These are phyloP conservation scores for Colletotrichum chrysophilum DNA, from an alignment of 2,329 filamentous ascomycete genomes.

Conservation along the genomic window DNA sequence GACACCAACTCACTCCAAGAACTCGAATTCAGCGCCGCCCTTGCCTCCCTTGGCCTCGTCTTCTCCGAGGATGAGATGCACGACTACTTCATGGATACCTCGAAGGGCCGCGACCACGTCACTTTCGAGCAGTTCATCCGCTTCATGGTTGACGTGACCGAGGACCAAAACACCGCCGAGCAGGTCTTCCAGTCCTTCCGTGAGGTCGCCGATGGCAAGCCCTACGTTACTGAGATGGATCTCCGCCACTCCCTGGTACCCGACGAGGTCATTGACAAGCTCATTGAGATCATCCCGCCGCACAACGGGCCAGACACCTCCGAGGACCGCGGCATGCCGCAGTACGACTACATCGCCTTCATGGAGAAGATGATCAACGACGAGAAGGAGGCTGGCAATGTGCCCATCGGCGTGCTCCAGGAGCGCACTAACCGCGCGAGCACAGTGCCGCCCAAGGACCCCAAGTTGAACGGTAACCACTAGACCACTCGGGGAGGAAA, in stretches of 20 bases:
- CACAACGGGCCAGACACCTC: constrained; percentile 87
- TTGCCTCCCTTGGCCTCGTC: constrained; percentile 93
- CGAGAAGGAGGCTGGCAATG: constrained; percentile 32
- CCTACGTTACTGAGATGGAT: constrained; percentile 98
- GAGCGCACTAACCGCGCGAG: constrained; percentile 38
- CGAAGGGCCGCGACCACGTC: constrained; percentile 77
- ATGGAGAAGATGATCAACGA: constrained; percentile 84
- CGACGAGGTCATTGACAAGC: constrained; percentile 94
- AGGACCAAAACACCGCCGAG: constrained; percentile 98
- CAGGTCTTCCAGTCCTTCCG: constrained; percentile 98
- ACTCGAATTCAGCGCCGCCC: constrained; percentile 92
- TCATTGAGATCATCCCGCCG: constrained; percentile 83
- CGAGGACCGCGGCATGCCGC: constrained; percentile 81
- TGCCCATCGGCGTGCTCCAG: constrained; percentile 34
- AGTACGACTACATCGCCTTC: constrained; percentile 96
- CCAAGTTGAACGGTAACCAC: constrained; percentile 39
- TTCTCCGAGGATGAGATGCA: constrained; percentile 99
- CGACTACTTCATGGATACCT: constrained; percentile 89
- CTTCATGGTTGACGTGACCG: constrained; percentile 99
- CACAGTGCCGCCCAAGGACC: constrained; percentile 35
- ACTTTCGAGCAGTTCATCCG: constrained; percentile 99
- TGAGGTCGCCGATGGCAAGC: constrained; percentile 97
- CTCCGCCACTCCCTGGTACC: constrained; percentile 93
- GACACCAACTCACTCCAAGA: constrained; percentile 89
- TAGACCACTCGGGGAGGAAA: background rate